Conservation (phyloP, 129 eudicot genomes). For the Lactuca saligna region DNA sequence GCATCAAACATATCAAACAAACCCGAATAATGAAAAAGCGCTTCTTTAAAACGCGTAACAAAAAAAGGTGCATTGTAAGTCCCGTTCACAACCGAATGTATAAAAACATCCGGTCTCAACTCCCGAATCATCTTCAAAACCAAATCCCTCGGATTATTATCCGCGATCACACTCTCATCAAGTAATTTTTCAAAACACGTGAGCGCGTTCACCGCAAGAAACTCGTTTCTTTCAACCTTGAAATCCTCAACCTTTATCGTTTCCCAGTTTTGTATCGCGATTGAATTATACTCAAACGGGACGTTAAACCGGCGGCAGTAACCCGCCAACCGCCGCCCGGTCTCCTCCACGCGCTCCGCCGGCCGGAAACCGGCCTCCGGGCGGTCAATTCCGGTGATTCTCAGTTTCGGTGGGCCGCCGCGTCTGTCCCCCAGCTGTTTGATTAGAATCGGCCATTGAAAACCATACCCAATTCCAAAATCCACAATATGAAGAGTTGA, state of each 20-base stretch:
- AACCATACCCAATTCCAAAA: slow-evolving; percentile 72
- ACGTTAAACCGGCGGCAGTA: slow-evolving; percentile 61
- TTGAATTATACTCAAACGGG: slow-evolving; percentile 61
- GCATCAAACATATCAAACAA: slow-evolving; percentile 71
- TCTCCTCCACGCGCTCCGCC: slow-evolving; percentile 63
- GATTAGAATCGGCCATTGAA: slow-evolving; percentile 77
- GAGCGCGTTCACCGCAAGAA: slow-evolving; percentile 58
- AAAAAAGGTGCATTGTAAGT: slow-evolving; percentile 63
- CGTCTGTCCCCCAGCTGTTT: slow-evolving; percentile 43
- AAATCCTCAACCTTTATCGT: slow-evolving; percentile 49
- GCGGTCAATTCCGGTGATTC: slow-evolving; percentile 73
- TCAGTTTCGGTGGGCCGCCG: slow-evolving; percentile 61
- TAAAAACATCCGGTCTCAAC: slow-evolving; percentile 58
- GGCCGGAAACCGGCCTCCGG: slow-evolving; percentile 81
- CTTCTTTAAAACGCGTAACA: slow-evolving; percentile 63
- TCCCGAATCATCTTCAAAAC: slow-evolving; percentile 55
- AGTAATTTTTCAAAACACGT: slow-evolving; percentile 48
- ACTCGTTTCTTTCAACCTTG: slow-evolving; percentile 51
- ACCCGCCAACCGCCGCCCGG: slow-evolving; percentile 60
- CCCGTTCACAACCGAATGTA: slow-evolving; percentile 53
- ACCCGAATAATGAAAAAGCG: slow-evolving; percentile 64
- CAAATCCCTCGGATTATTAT: slow-evolving; percentile 58
- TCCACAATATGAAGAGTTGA: slow-evolving; percentile 62
- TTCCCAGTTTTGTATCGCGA: slow-evolving; percentile 62
- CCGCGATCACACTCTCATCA: slow-evolving; percentile 50